phyloP scores from a whole-genome alignment of 2,329 filamentous ascomycete species.

The Pseudocercospora musae region DNA sequence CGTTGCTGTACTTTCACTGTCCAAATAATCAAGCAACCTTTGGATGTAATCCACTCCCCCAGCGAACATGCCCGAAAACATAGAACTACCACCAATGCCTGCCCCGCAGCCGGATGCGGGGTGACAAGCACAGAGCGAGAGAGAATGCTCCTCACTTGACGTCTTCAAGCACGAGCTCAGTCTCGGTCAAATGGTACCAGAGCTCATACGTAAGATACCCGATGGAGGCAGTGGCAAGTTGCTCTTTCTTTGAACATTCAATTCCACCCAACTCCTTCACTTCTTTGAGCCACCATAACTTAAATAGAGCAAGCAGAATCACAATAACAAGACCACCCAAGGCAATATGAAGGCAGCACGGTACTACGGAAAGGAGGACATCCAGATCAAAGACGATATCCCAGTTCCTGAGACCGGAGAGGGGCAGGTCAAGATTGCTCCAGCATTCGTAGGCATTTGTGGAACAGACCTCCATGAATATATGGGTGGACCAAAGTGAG shows the following conservation, averaged over 20 bases:
- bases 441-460: conserved; percentile 53
- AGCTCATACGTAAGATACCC: neutral
- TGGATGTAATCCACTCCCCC: neutral
- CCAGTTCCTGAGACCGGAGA: conserved; percentile 46
- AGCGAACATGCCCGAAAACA: neutral
- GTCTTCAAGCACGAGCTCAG: conserved; percentile 7
- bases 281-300: neutral
- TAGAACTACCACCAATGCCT: neutral
- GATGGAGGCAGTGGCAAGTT: neutral
- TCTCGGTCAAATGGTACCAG: conserved; percentile 11
- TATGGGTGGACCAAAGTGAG: conserved; percentile 40
- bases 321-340: neutral
- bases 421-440: conserved; percentile 50
- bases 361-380: conserved; percentile 56
- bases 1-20: no score
- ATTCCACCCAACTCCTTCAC: neutral
- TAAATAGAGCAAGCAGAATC: neutral
- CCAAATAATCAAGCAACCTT: neutral
- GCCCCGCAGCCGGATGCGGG: neutral
- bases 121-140: neutral
- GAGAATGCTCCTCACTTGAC: conserved; percentile 12
- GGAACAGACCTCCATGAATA: conserved; percentile 37
- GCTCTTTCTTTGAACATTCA: neutral
- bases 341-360: conserved; percentile 51
- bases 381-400: conserved; percentile 52